phyloP scores from a whole-genome alignment of 805 yeast genomes.

The Starmerella sirachaensis region DNA sequence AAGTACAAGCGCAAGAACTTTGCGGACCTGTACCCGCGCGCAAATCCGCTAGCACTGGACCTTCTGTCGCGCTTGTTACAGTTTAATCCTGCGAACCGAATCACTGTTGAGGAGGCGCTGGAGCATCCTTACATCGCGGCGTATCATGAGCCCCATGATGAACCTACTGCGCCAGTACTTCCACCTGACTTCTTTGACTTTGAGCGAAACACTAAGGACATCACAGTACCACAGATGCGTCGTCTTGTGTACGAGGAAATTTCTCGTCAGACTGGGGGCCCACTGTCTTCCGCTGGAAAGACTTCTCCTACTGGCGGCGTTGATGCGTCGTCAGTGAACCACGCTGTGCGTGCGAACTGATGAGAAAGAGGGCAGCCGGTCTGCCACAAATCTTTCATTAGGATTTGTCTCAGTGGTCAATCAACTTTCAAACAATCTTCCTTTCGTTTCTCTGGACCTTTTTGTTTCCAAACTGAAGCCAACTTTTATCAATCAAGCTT shows the following conservation, averaged over 20 bases:
- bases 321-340: background rate
- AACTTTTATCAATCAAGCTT: too few relatives aligned
- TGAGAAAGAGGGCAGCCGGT: too few relatives aligned
- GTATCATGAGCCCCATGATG: conserved; percentile 92
- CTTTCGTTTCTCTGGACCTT: too few relatives aligned
- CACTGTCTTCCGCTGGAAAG: too few relatives aligned
- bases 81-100: conserved; percentile 75
- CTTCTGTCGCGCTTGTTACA: conserved; percentile 64
- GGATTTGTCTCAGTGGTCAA: too few relatives aligned
- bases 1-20: conserved; percentile 29
- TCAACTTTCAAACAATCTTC: too few relatives aligned
- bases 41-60: conserved; percentile 80
- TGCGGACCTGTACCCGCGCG: conserved; percentile 53
- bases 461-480: too few relatives aligned
- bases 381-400: too few relatives aligned
- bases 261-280: too few relatives aligned
- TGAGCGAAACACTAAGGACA: conserved; percentile 40
- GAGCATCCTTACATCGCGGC: conserved; percentile 75
- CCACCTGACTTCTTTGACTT: conserved; percentile 84
- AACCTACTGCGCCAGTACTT: conserved; percentile 47
- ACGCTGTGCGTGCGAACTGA: too few relatives aligned
- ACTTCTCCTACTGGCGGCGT: too few relatives aligned
- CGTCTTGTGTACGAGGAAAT: conserved; percentile 71
- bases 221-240: conserved; percentile 65
- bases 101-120: conserved; percentile 79